Conservation (phyloP, 495 filamentous ascomycete species). For the Hyaloscypha bicolor region DNA sequence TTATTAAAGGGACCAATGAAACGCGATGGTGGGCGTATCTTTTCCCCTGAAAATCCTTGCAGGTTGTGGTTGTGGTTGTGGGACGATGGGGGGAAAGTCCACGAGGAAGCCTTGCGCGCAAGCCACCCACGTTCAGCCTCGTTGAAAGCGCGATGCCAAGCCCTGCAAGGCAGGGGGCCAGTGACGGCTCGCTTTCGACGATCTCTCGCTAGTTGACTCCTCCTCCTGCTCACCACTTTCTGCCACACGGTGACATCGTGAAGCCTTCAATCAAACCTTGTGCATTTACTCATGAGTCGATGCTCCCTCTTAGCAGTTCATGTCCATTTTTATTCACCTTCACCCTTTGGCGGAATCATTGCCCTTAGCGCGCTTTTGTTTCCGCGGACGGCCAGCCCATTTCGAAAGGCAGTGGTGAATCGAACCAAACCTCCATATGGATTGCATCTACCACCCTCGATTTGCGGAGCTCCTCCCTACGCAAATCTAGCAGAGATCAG, state of each 20-base stretch:
- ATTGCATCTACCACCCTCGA: slow-evolving; percentile 24
- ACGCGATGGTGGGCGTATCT: not conserved
- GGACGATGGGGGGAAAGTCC: not conserved
- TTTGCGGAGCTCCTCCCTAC: slow-evolving; percentile 28
- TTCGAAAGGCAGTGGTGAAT: slow-evolving; percentile 4
- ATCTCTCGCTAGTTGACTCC: not conserved
- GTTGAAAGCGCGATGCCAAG: not conserved
- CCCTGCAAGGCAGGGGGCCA: not conserved
- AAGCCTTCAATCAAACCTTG: not conserved
- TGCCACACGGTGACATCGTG: not conserved
- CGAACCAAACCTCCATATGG: slow-evolving; percentile 23
- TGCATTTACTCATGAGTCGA: not conserved
- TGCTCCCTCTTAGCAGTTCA: not conserved
- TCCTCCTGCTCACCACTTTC: not conserved
- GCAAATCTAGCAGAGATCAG: slow-evolving; percentile 30
- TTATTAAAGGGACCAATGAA: not conserved
- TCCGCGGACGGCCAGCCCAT: not conserved
- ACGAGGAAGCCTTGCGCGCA: not conserved
- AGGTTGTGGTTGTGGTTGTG: not conserved
- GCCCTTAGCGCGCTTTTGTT: not conserved
- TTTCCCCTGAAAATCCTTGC: not conserved
- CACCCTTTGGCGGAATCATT: not conserved
- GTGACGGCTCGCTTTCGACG: not conserved
- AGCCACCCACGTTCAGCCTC: not conserved
- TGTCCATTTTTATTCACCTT: not conserved